Conservation (phyloP, 2,329 filamentous ascomycete species). For the Zymoseptoria ardabiliae region DNA sequence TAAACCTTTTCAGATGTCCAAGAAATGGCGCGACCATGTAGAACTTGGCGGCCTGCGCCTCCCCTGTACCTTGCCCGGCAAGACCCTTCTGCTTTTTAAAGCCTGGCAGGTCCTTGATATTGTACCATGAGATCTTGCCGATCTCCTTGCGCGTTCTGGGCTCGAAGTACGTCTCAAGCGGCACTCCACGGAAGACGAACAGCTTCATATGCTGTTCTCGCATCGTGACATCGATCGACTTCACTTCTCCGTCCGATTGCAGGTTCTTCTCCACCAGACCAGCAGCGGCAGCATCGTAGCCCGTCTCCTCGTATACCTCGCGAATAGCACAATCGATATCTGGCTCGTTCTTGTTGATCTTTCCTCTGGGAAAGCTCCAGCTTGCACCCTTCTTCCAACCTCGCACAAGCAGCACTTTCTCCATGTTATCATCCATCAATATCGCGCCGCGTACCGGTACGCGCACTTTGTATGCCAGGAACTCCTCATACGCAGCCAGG, state of each 20-base stretch:
- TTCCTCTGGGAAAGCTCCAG: conserved; percentile 95
- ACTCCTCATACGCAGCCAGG: conserved; percentile 79
- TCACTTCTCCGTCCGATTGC: conserved; percentile 50
- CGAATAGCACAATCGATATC: conserved; percentile 89
- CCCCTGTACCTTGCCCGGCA: conserved; percentile 50
- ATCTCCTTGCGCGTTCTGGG: conserved; percentile 94
- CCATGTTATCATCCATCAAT: conserved; percentile 88
- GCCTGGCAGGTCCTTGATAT: conserved; percentile 76
- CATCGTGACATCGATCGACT: conserved; percentile 83
- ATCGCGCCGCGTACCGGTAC: conserved; percentile 93
- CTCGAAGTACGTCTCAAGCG: conserved; percentile 79
- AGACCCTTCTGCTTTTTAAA: conserved; percentile 64
- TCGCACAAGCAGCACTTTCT: conserved; percentile 85
- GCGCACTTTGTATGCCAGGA: conserved; percentile 87
- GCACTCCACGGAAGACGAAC: conserved; percentile 84
- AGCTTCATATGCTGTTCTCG: conserved; percentile 86
- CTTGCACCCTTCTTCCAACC: conserved; percentile 96
- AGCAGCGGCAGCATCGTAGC: conserved; percentile 70
- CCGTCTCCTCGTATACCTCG: conserved; percentile 95
- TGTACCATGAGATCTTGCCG: conserved; percentile 94
- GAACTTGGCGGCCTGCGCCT: conserved; percentile 73
- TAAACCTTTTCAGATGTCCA: conserved; percentile 79
- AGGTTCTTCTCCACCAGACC: conserved; percentile 64
- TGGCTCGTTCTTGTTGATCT: conserved; percentile 96
- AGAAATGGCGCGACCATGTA: conserved; percentile 98